Conservation (phyloP, 192 early-diverging fungal species). For the Coemansia asiatica region DNA sequence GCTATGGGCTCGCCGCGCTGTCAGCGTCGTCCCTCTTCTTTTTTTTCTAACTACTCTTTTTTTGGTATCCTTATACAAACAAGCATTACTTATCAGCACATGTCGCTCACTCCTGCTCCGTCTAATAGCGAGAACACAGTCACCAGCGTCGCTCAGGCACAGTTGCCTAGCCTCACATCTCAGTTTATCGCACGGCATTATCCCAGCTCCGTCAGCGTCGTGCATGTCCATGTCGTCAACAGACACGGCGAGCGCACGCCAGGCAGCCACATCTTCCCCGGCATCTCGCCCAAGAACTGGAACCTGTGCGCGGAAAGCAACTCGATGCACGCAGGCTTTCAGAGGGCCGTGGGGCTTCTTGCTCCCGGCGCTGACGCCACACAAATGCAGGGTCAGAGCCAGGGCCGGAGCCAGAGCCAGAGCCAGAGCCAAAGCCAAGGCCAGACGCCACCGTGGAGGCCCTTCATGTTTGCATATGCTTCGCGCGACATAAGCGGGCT, state of each 20-base stretch:
- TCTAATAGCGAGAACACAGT: conserved; percentile 10
- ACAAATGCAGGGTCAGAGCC: conserved; percentile 1
- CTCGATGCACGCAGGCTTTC: conserved; percentile 36
- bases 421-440: no score
- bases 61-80: background rate
- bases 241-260: conserved; percentile 57
- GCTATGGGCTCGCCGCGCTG: background rate
- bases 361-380: conserved; percentile 5
- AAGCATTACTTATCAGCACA: background rate
- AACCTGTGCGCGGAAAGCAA: conserved; percentile 43
- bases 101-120: background rate
- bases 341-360: conserved; percentile 20
- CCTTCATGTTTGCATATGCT: conserved; percentile 26
- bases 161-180: conserved; percentile 38
- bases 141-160: conserved; percentile 18
- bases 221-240: conserved; percentile 56
- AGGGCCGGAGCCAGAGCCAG: no score
- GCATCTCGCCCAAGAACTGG: conserved; percentile 36
- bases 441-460: conserved; percentile 16
- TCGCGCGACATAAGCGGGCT: conserved; percentile 9
- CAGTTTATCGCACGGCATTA: conserved; percentile 52
- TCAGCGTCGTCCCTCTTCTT: background rate
- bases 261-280: conserved; percentile 13
- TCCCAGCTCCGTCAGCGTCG: conserved; percentile 41
- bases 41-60: background rate